Conservation (phyloP, 2,329 filamentous ascomycete genomes). For the Aspergillus ibericus region DNA sequence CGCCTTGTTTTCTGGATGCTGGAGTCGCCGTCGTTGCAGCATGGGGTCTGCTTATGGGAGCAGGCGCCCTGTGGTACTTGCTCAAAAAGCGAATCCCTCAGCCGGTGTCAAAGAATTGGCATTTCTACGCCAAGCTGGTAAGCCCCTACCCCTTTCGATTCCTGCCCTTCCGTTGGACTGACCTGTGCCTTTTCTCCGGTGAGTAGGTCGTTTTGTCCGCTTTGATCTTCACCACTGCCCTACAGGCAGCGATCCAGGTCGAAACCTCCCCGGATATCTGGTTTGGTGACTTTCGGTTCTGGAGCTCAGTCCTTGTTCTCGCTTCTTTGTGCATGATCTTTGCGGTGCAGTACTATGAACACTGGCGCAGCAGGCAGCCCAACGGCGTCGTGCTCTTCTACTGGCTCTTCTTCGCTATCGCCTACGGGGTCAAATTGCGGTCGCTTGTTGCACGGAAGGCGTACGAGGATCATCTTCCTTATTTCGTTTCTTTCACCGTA, state of each 20-base stretch:
- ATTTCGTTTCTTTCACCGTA: constrained; percentile 74
- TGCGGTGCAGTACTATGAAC: constrained; percentile 80
- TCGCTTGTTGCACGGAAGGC: constrained; percentile 78
- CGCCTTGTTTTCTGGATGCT: constrained; percentile 94
- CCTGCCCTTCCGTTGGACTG: background rate
- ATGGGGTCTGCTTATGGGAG: constrained; percentile 76
- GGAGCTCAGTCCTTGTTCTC: constrained; percentile 72
- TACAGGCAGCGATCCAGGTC: constrained; percentile 76
- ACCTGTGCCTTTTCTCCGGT: background rate
- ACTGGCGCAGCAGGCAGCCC: constrained; percentile 76
- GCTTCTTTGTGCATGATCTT: constrained; percentile 73
- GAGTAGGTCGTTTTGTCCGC: constrained; percentile 62
- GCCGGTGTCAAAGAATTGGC: constrained; percentile 77
- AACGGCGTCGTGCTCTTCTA: constrained; percentile 89
- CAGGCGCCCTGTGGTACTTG: constrained; percentile 77
- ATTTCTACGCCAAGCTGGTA: constrained; percentile 92
- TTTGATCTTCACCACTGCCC: constrained; percentile 66
- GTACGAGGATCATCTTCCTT: constrained; percentile 65
- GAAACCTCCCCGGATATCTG: constrained; percentile 67
- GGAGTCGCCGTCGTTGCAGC: constrained; percentile 76
- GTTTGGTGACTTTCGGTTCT: constrained; percentile 81
- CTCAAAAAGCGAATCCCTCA: constrained; percentile 66
- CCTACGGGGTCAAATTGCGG: constrained; percentile 77
- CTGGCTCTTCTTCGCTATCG: constrained; percentile 83
- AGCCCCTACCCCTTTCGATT: constrained; percentile 24